phyloP scores from a whole-genome alignment of 83 land plant genomes.

The Picea mariana region DNA sequence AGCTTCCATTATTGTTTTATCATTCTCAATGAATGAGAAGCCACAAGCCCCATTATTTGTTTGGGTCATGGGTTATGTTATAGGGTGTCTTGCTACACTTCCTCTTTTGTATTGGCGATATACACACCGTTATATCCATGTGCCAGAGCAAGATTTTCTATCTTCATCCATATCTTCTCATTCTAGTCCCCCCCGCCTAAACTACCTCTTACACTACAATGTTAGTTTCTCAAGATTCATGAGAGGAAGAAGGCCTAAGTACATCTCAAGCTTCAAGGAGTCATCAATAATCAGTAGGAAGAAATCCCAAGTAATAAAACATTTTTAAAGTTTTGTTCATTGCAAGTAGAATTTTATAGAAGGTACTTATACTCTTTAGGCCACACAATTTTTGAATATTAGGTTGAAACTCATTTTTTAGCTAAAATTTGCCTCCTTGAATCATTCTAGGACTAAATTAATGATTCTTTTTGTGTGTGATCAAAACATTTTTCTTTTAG shows the following conservation, averaged over 20 bases:
- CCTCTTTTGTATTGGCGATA: constrained; percentile 84
- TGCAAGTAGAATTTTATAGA: background rate
- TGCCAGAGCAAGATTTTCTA: too few relatives aligned
- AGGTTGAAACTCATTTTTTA: background rate
- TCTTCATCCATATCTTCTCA: too few relatives aligned
- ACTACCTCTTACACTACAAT: background rate
- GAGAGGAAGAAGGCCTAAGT: background rate
- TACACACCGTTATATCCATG: constrained; percentile 14
- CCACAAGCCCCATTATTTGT: constrained; percentile 59
- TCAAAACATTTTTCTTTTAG: too few relatives aligned
- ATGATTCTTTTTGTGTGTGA: too few relatives aligned
- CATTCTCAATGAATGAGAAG: constrained; percentile 63
- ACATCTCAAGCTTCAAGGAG: constrained; percentile 11
- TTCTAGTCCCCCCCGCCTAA: constrained; percentile 20
- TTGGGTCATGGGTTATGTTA: constrained; percentile 15
- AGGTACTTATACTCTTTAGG: background rate
- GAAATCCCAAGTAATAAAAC: background rate
- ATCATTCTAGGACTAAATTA: background rate
- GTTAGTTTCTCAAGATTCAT: background rate
- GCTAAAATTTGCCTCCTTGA: background rate
- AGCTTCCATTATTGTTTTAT: constrained; percentile 67
- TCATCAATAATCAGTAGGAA: background rate
- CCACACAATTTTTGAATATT: background rate
- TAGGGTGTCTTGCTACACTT: constrained; percentile 69
- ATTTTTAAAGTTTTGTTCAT: background rate